Evolutionary conservation across 1,284 basidiomycete species (phyloP).

Genomic region (Rhodotorula sp.): DNA sequence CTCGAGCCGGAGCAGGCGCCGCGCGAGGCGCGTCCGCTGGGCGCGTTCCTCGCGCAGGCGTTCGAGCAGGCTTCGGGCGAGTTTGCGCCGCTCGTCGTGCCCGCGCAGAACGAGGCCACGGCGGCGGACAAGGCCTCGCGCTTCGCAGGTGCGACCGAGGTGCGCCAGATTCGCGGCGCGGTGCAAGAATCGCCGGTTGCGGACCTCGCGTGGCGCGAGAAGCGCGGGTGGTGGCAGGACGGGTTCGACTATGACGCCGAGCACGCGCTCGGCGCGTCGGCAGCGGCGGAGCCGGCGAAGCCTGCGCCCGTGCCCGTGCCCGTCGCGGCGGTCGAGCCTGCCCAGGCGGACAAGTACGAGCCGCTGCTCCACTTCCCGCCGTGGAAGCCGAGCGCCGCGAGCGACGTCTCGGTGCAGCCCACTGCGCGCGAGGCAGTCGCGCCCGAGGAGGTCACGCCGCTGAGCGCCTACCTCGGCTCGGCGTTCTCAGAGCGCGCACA

Average conservation of each 20-base stretch:
- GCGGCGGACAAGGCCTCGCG: not conserved
- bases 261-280: not conserved
- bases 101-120: not conserved
- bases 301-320: slow-evolving; percentile 4
- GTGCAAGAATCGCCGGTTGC: slow-evolving; percentile 21
- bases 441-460: not conserved
- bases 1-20: slow-evolving; percentile 1
- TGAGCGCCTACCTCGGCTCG: slow-evolving; percentile 6
- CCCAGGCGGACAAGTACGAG: not conserved
- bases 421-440: not conserved
- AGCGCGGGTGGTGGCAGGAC: slow-evolving; percentile 27
- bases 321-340: slow-evolving; percentile 14
- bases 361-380: slow-evolving; percentile 15
- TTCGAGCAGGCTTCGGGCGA: not conserved
- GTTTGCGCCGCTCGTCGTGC: slow-evolving; percentile 14
- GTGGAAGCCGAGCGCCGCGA: slow-evolving; percentile 7
- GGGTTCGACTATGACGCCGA: not conserved
- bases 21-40: not conserved
- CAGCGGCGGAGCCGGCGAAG: not conserved
- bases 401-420: not conserved
- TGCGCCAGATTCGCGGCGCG: slow-evolving; percentile 8
- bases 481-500: slow-evolving; percentile 4
- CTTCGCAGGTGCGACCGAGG: not conserved
- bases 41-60: slow-evolving; percentile 6
- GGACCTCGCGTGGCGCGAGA: slow-evolving; percentile 24